Conservation (phyloP, 1,139 yeast genomes). For the Kazachstania sp. region DNA sequence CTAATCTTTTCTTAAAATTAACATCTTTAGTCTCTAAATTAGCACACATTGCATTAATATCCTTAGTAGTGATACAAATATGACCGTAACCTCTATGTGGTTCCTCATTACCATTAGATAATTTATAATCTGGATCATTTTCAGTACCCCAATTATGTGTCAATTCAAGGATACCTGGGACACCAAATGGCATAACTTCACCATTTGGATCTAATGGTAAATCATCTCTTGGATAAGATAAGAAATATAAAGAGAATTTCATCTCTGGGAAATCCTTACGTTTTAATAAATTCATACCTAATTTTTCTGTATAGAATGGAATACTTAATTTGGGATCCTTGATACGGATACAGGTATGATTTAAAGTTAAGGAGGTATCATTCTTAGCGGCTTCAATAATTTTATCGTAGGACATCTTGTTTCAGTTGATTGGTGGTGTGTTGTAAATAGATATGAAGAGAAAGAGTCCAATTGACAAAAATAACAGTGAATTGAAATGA, state of each 20-base stretch:
- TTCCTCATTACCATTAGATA: slow-evolving; percentile 75
- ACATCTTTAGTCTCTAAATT: slow-evolving; percentile 52
- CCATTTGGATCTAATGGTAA: slow-evolving; percentile 42
- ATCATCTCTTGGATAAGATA: slow-evolving; percentile 47
- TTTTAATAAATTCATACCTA: slow-evolving; percentile 61
- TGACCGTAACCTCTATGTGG: slow-evolving; percentile 93
- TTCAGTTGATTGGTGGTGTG: no score
- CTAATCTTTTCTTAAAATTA: slow-evolving; percentile 66
- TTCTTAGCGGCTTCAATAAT: slow-evolving; percentile 18
- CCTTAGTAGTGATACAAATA: slow-evolving; percentile 78
- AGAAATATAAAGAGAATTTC: slow-evolving; percentile 58
- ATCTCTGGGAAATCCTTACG: slow-evolving; percentile 46
- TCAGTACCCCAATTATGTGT: slow-evolving; percentile 76
- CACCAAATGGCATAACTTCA: slow-evolving; percentile 33
- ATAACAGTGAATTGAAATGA: no score
- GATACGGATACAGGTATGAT: slow-evolving; percentile 71
- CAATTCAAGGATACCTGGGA: slow-evolving; percentile 76
- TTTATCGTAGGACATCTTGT: slow-evolving; percentile 10
- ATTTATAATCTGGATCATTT: slow-evolving; percentile 45
- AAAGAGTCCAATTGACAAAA: no score
- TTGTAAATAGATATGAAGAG: no score
- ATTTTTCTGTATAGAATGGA: slow-evolving; percentile 62
- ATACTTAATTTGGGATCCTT: slow-evolving; percentile 71
- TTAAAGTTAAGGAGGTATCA: slow-evolving; percentile 34
- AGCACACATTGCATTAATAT: slow-evolving; percentile 56